Evolutionary conservation across 345 rosid species (phyloP).

Genomic region (Camelina sativa): DNA sequence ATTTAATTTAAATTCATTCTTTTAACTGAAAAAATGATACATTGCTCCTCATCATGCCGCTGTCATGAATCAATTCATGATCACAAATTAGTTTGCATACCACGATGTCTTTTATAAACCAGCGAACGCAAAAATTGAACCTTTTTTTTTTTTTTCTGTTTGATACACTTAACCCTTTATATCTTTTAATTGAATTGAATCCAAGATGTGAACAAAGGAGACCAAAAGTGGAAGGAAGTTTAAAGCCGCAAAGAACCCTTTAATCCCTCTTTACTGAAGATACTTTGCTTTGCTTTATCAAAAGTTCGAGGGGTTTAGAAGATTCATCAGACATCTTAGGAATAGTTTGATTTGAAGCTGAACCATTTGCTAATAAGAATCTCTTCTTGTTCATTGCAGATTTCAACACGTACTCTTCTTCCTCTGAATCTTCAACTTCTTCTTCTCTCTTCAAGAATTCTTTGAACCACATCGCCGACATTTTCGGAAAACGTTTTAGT

Average conservation of each 20-base stretch:
- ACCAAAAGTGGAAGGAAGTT: neutral
- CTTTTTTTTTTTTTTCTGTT: neutral
- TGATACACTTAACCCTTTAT: neutral
- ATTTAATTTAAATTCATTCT: too few relatives aligned
- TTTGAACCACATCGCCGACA: conserved; percentile 70
- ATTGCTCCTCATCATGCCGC: too few relatives aligned
- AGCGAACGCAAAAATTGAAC: neutral
- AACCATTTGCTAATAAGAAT: conserved; percentile 38
- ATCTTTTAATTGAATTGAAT: conserved; percentile 3
- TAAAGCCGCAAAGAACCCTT: conserved; percentile 12
- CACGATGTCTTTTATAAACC: neutral
- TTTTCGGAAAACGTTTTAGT: conserved; percentile 62
- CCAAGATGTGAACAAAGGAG: neutral
- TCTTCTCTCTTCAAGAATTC: conserved; percentile 52
- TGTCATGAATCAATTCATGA: too few relatives aligned
- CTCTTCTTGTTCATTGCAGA: conserved; percentile 36
- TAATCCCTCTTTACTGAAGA: conserved; percentile 32
- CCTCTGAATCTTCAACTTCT: conserved; percentile 38
- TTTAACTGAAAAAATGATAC: too few relatives aligned
- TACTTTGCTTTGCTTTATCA: conserved; percentile 25
- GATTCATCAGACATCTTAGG: conserved; percentile 48
- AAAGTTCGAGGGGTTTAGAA: conserved; percentile 41
- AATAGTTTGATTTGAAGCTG: conserved; percentile 36
- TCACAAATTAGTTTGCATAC: too few relatives aligned
- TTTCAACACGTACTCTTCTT: conserved; percentile 38